Percentiles rank a stretch among this genome's conserved stretches.
Evolutionary conservation across 2,329 filamentous ascomycete genomes (phyloP).

Genomic region (Talaromyces sp.): DNA sequence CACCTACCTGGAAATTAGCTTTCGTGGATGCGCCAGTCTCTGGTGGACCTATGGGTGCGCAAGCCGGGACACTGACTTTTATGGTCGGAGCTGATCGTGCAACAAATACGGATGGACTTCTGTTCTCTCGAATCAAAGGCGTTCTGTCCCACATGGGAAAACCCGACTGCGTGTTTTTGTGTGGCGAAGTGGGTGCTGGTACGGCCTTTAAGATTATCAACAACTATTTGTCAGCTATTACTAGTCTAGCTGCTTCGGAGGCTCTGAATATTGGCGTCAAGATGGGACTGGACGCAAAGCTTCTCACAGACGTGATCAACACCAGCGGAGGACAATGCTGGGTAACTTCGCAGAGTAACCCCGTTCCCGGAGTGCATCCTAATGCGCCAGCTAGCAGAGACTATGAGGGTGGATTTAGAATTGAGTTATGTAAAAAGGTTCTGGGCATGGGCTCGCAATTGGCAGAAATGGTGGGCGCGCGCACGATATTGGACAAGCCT

Average conservation of each 20-base stretch:
- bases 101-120: conserved; percentile 30
- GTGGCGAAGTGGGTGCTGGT: conserved; percentile 23
- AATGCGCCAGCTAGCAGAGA: conserved; percentile 33
- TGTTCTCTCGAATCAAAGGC: conserved; percentile 32
- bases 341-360: conserved; percentile 22
- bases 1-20: conserved; percentile 16
- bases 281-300: conserved; percentile 20
- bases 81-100: conserved; percentile 47
- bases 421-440: conserved; percentile 55
- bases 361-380: conserved; percentile 34
- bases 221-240: conserved; percentile 24
- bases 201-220: conserved; percentile 26
- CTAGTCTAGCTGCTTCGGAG: conserved; percentile 18
- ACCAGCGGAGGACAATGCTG: conserved; percentile 20
- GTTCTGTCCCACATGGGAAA: conserved; percentile 33
- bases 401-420: conserved; percentile 43
- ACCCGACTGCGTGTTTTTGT: conserved; percentile 42
- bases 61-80: conserved; percentile 49
- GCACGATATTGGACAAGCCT: conserved; percentile 43
- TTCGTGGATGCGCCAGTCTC: conserved; percentile 50
- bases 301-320: conserved; percentile 23
- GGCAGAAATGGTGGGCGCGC: conserved; percentile 46
- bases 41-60: conserved; percentile 46
- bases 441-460: conserved; percentile 50
- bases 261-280: conserved; percentile 24